These are phyloP conservation scores for Phytophthora fragariae DNA, from an alignment of 352 stramenopile genomes.

Conservation along the genomic window DNA sequence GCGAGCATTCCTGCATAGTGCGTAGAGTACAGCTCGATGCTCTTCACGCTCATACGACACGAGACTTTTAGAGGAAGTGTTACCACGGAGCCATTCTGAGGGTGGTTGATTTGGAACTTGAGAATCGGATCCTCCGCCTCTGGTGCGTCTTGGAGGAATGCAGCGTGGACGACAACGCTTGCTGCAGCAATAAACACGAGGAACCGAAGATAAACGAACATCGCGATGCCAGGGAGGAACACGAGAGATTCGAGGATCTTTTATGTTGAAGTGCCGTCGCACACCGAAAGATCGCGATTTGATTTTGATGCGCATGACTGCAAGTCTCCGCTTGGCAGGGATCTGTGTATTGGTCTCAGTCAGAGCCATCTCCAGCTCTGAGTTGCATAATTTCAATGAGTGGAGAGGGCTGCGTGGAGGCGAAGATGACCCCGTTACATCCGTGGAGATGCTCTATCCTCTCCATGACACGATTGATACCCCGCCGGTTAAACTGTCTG, in stretches of 20 bases:
- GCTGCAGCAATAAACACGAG: background rate
- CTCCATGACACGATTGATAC: background rate
- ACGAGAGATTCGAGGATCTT: background rate
- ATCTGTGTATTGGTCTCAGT: background rate
- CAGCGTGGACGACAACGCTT: background rate
- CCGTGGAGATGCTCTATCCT: background rate
- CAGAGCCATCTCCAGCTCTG: background rate
- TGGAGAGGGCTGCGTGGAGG: background rate
- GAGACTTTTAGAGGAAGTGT: slow-evolving; percentile 4
- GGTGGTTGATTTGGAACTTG: background rate
- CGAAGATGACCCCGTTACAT: background rate
- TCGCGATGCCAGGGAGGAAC: background rate
- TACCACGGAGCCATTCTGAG: slow-evolving; percentile 4
- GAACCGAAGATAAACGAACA: background rate
- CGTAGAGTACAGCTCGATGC: background rate
- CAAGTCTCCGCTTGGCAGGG: background rate
- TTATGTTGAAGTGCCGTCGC: background rate
- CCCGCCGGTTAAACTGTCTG: background rate
- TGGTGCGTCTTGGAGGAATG: background rate
- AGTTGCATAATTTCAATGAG: background rate
- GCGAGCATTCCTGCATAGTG: background rate
- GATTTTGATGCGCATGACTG: background rate
- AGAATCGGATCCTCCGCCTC: background rate
- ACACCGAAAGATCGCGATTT: slow-evolving; percentile 2
- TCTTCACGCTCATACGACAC: slow-evolving; percentile 1